Percentiles rank a stretch among this genome's conserved stretches.
These are phyloP conservation scores for Apodospora peruviana DNA, from an alignment of 495 filamentous ascomycete genomes.

Conservation along the genomic window DNA sequence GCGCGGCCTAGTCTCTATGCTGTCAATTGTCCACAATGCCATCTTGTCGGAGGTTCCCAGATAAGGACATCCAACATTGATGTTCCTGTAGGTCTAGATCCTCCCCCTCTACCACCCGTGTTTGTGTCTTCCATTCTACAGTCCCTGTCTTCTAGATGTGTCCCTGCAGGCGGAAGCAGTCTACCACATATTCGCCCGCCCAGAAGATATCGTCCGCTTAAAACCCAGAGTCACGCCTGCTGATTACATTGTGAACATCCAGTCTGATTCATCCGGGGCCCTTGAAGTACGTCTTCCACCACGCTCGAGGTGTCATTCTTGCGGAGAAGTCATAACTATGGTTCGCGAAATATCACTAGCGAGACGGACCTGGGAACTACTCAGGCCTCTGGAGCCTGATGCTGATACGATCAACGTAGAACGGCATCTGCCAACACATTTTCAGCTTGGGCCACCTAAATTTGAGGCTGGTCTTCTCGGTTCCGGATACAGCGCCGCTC, in stretches of 20 bases:
- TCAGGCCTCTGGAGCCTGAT: constrained; percentile 26
- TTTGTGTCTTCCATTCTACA: neutral
- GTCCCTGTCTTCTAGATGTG: too few relatives aligned
- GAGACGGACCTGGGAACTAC: constrained; percentile 25
- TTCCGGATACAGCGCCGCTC: constrained; percentile 9
- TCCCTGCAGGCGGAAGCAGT: too few relatives aligned
- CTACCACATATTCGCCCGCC: too few relatives aligned
- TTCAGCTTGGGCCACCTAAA: constrained; percentile 25
- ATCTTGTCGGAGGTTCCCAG: constrained; percentile 29
- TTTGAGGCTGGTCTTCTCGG: constrained; percentile 16
- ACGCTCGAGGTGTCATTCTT: neutral
- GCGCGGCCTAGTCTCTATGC: constrained; percentile 24
- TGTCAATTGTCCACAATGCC: constrained; percentile 25
- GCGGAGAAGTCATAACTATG: constrained; percentile 14
- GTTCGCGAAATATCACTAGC: constrained; percentile 25
- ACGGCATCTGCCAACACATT: constrained; percentile 26
- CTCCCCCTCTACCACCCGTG: neutral
- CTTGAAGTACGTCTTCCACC: neutral
- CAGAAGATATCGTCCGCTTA: too few relatives aligned
- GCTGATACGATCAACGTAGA: constrained; percentile 31
- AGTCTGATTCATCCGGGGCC: too few relatives aligned
- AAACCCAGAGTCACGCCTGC: too few relatives aligned
- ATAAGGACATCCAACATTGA: constrained; percentile 16
- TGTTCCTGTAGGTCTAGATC: neutral
- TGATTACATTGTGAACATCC: too few relatives aligned